Evolutionary conservation across 257 asterid genomes (phyloP), one percentile per base, ranked within the genome.

Genomic region (Coffea canephora): DNA sequence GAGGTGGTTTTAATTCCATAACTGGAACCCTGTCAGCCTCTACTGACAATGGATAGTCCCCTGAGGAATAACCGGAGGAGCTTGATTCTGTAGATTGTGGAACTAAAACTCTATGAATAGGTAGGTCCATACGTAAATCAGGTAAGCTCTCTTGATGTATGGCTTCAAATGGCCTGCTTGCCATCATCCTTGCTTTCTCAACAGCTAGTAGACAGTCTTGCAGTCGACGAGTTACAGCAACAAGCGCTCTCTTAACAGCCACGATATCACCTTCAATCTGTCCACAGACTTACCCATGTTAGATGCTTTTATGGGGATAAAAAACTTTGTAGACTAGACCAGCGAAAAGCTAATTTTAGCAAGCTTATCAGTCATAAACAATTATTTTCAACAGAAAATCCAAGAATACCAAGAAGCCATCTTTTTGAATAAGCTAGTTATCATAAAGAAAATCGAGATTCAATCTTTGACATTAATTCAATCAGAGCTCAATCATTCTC

Each of bases 171-270:
- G 86, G 82, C 73, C 85, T 80, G 75, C 83, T 78, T 45, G 84
- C 82, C 52, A 27, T 64, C 48, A 64, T 77, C 77, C 83, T 83
- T 72, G 82, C 78, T 85, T 79, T 87, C 48, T 88, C 91, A 39
- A 66, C 55, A 25, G 78, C 25, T 73, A 82, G 84, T 36, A 87
- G 79, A 85, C 86, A 88, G 83, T 88, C 95, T 86, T 93, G 98
- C 79, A 93, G 90, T 80, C 92, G 84, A 66, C 85, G 67, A 23
- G 90, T 86, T 78, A 91, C 86, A 62, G 92, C 90, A 45, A 90
- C 78, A 64, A 93, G 93, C 49, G 93, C 97, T 84, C 84, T 91
- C 89, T 87, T 93, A 70, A 91, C 93, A 66, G 84, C 88, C 82
- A 88, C 45, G 81, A 88, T 81, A 54, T 54, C 77, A 74, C 77